These are phyloP conservation scores for Gossypium rotundifolium DNA, from an alignment of 345 rosid genomes.

Conservation along the genomic window DNA sequence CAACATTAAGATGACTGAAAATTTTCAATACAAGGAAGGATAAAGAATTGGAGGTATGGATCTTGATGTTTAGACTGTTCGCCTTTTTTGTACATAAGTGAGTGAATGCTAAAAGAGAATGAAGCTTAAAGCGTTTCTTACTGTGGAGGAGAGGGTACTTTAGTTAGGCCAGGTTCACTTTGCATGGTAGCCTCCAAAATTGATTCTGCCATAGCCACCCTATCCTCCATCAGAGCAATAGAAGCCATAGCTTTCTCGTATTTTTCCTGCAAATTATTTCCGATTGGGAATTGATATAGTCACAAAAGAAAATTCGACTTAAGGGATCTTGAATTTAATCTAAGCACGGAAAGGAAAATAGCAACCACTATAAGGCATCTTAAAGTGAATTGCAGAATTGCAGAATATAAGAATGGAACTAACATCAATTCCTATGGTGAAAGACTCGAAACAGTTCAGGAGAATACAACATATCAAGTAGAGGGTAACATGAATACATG, in stretches of 20 bases:
- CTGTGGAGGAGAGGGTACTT: constrained; percentile 63
- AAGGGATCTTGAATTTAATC: background rate
- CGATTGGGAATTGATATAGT: constrained; percentile 2
- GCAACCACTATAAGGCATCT: background rate
- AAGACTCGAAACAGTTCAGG: background rate
- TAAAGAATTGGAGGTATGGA: background rate
- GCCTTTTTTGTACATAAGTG: background rate
- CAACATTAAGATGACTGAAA: background rate
- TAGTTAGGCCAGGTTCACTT: constrained; percentile 71
- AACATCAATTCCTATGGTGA: background rate
- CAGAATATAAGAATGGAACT: background rate
- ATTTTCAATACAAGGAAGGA: background rate
- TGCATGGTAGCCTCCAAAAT: constrained; percentile 83
- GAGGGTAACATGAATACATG: too few species aligned
- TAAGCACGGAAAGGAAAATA: background rate
- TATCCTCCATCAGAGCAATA: constrained; percentile 73
- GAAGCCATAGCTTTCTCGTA: constrained; percentile 68
- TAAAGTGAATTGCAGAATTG: background rate
- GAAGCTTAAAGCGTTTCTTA: constrained; percentile 18
- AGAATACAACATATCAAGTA: background rate
- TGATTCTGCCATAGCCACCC: constrained; percentile 85
- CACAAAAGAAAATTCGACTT: background rate
- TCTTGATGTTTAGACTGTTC: background rate
- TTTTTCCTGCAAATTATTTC: constrained; percentile 56
- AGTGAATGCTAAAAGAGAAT: background rate